Base-by-base conservation (phyloP, 164 flowering plant species). In the Houttuynia cordata region DNA sequence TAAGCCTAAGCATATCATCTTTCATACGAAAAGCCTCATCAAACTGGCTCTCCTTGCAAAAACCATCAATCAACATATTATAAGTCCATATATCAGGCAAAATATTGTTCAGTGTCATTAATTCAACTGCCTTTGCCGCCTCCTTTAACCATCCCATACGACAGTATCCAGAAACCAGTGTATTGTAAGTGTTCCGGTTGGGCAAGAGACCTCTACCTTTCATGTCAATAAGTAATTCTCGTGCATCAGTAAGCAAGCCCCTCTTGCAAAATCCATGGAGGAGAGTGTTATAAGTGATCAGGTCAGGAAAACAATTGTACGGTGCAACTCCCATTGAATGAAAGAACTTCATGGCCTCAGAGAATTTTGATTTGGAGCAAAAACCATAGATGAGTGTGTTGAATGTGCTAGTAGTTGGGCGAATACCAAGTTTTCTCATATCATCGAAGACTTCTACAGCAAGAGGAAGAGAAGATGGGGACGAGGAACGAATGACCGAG, bases 51-150 rank as follows among this genome's bases (percentile, higher is more conserved):
- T 75, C 78, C 12, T 74, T 76, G 57, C 93, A 87, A 25, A 85
- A 69, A 56, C 90, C 96, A 62, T 65, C 70, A 51, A 89, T 76
- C 78, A 85, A 64, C 81, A 76, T 83, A 61, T 92, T 92, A 68
- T 82, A 87, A 10, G 96, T 92, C 83, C 88, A 78, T 60, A 75
- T 53, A 76, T 89, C 91, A 0, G 96, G 90, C 75, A 74, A 62
- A 60, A 79, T 17, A 37, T 73, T 64, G 42, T 75, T 69, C 71
- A 60, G 75, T 0, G 73, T 69, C 96, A 92, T 92, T 72, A 87
- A 64, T 45, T 88, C 89, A 20, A 89, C 60, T n/a, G 85, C 67
- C 56, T 71, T 51, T 0, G 74, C 73, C 0, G 91, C 98, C 45
- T 87, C 88, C 73, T 79, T 81, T 78, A 89, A 62, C 83, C 78